phyloP scores from a whole-genome alignment of 1,284 basidiomycete species.

The Ceratobasidium sp. region DNA sequence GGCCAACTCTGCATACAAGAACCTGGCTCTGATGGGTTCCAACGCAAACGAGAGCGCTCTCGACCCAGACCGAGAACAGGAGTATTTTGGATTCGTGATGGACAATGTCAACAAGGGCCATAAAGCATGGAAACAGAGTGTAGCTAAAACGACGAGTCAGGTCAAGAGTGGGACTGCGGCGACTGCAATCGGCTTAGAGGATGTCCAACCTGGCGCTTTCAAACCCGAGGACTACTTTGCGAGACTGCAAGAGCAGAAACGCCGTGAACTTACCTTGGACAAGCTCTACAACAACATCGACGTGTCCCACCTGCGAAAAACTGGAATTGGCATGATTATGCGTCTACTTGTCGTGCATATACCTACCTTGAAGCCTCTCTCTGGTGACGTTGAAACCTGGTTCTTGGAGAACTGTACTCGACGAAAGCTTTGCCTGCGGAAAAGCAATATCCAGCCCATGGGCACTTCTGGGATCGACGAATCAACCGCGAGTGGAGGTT shows the following conservation, averaged over 20 bases:
- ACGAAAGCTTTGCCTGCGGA: not conserved
- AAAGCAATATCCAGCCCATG: not conserved
- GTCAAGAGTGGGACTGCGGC: slow-evolving; percentile 18
- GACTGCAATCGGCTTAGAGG: slow-evolving; percentile 17
- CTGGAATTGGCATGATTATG: slow-evolving; percentile 16
- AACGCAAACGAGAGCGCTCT: not conserved
- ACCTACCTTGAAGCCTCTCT: not conserved
- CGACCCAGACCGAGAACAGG: not conserved
- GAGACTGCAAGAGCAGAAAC: not conserved
- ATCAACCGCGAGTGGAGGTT: not conserved
- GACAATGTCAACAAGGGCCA: slow-evolving; percentile 29
- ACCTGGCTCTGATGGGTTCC: not conserved
- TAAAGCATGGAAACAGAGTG: not conserved
- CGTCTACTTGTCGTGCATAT: not conserved
- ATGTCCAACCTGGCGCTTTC: slow-evolving; percentile 19
- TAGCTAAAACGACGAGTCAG: not conserved
- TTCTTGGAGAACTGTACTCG: not conserved
- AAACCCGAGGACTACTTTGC: slow-evolving; percentile 9
- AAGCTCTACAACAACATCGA: slow-evolving; percentile 4
- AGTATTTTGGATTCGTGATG: slow-evolving; percentile 10
- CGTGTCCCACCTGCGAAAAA: not conserved
- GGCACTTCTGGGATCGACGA: slow-evolving; percentile 27
- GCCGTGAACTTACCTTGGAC: not conserved
- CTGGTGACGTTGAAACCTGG: not conserved
- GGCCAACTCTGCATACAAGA: not conserved